Base-by-base conservation (phyloP, 164 flowering plant species). In the Stephania cephalantha region DNA sequence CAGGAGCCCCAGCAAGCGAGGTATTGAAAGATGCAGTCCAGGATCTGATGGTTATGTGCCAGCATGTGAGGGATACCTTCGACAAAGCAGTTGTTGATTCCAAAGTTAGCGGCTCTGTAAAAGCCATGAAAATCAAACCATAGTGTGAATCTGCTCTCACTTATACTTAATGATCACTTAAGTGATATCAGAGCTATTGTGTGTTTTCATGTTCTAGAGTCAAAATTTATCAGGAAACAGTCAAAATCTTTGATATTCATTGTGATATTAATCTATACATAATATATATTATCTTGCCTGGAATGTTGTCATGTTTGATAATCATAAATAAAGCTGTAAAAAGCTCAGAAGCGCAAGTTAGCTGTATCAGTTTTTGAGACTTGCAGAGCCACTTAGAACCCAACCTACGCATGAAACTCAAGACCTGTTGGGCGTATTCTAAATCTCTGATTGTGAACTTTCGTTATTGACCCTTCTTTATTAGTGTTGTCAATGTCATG, bases 11-110 rank as follows among this genome's bases (percentile, higher is more conserved):
- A 63, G 98, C 98, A 6, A 84, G 81, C 42, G 94, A 90, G 76
- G 97, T 93, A 22, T 81, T 93, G 79, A 93, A 89, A 82, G 99
- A 92, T 82, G 84, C 92, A 17, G 89, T 97, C 77, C 94, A 89
- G 74, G 88, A 90, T 81, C 81, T 92, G 72, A 91, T 86, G 88
- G 69, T 74, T 35, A 81, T 88, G 78, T 90, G 92, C 85, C 85
- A 83, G 80, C 94, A 91, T 73, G 94, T 90, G 61, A 86, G 96
- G 77, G 77, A 81, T 82, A 89, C 92, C 22, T 88, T 91, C 69
- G 93, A 88, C 73, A 85, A 86, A 74, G 90, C 90, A 73, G 94
- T 93, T 73, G 75, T 4, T 31, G 90, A 90, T 72, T 84, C 78
- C 75, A 89, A 78, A 80, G 65, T 13, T 48, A 81, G 75, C 35